Evolutionary conservation across 495 filamentous ascomycete genomes (phyloP), one percentile per base, ranked within the genome.

Genomic region (Hypoxylon fragiforme): DNA sequence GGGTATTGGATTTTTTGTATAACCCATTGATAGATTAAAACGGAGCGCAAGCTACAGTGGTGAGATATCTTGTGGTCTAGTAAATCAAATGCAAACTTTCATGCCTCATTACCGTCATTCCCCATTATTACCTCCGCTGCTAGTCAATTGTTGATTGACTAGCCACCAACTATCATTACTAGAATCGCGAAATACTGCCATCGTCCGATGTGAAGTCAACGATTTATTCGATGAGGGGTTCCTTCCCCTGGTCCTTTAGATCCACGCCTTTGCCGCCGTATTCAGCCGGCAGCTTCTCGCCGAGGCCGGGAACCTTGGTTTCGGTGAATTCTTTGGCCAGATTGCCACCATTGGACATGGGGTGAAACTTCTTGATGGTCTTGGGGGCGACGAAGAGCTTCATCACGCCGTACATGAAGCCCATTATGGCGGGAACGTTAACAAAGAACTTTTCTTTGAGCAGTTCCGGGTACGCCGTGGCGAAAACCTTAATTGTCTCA

Each of bases 401-500:
- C 76, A 95, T 87, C 44, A 85, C 76, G 21, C 71, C 71, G 66
- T 87, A 96, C 66, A 95, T 78, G 82, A 91, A 95, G 38, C 87
- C 86, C 91, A 95, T 95, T 62, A 95, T 74, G 44, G 82, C 68
- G 0, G 91, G 91, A 5, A 95, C 88, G 52, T 96, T 96, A 72
- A 95, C 86, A 64, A 96, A 96, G 80, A 88, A 94, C 77, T 95
- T 96, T 70, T 90, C 81, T 65, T 85, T 84, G 21, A 96, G 78
- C 15, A 94, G 81, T 74, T 96, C 91, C 0, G 91, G 91, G 74
- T 96, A 96, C 42, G 86, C 85, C 41, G 80, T 82, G 36, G 78
- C 73, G 71, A 96, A 89, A 15, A 87, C 77, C 21, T 86, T 79
- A 67, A 95, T 91, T 30, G 86, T 88, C 74, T 90, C 84, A 69